phyloP scores from a whole-genome alignment of 192 early-diverging fungal genomes.

The Diversispora eburnea region DNA sequence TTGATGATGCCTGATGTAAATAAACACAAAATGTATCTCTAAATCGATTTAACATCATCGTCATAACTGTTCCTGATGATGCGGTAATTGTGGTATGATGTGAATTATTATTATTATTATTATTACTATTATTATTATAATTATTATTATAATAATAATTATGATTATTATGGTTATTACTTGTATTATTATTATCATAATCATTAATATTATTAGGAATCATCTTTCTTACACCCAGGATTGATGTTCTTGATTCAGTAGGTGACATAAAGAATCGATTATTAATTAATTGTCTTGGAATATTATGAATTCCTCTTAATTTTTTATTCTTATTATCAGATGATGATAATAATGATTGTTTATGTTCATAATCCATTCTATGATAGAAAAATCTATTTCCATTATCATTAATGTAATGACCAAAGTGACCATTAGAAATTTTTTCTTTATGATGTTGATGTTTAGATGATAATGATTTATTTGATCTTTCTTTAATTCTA shows the following conservation, averaged over 20 bases:
- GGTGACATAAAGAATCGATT: neutral
- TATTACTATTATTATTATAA: too few relatives aligned
- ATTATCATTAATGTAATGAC: too few relatives aligned
- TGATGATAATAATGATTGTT: neutral
- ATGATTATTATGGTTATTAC: too few relatives aligned
- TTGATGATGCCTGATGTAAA: neutral
- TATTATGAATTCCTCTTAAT: neutral
- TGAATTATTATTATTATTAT: neutral
- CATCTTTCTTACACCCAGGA: too few relatives aligned
- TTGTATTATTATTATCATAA: neutral
- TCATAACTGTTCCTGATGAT: too few relatives aligned
- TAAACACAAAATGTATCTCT: neutral
- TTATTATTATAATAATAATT: too few relatives aligned
- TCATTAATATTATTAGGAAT: neutral
- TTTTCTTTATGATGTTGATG: conserved; percentile 5
- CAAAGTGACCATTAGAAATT: neutral
- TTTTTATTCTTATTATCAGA: neutral
- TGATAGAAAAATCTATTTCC: neutral
- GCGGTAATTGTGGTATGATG: neutral
- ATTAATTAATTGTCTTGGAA: neutral
- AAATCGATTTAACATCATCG: neutral
- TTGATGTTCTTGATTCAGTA: neutral
- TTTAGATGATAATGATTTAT: neutral
- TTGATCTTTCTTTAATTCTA: conserved; percentile 15
- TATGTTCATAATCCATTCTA: neutral